Percentiles rank a stretch among this genome's conserved stretches.
Conservation (phyloP, 805 yeast genomes). For the Monosporozyma siamensis region DNA sequence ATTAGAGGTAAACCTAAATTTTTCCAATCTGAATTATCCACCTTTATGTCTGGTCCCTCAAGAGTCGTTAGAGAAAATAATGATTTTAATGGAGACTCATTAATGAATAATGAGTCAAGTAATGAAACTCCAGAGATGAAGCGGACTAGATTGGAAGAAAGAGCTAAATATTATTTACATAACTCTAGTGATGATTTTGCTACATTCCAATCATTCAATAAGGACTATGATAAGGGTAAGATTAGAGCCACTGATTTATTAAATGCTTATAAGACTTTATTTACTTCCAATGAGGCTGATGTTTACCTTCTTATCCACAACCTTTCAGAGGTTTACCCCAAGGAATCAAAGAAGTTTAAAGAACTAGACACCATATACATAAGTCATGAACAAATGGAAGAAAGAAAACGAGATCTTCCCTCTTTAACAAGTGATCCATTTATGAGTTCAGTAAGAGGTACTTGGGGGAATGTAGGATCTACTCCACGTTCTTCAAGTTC, state of each 20-base stretch:
- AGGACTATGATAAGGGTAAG: constrained; percentile 36
- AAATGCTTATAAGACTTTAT: constrained; percentile 39
- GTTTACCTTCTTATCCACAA: constrained; percentile 50
- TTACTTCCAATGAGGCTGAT: constrained; percentile 39
- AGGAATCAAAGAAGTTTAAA: constrained; percentile 36
- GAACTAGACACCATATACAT: constrained; percentile 30
- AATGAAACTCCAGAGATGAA: constrained; percentile 38
- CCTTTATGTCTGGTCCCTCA: constrained; percentile 37
- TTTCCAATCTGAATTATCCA: constrained; percentile 55
- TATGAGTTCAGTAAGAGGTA: constrained; percentile 18
- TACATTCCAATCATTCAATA: constrained; percentile 42
- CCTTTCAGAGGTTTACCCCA: constrained; percentile 46
- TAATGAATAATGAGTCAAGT: constrained; percentile 6
- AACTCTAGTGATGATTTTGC: constrained; percentile 41
- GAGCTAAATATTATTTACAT: constrained; percentile 72
- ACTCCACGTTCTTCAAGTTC: constrained; percentile 5
- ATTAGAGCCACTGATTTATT: constrained; percentile 42
- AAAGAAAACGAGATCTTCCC: constrained; percentile 20
- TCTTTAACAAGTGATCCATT: constrained; percentile 17
- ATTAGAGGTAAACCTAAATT: constrained; percentile 28
- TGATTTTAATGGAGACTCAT: constrained; percentile 1
- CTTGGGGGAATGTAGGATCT: constrained; percentile 23
- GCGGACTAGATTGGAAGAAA: constrained; percentile 60
- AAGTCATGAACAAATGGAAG: constrained; percentile 20
- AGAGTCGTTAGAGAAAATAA: constrained; percentile 17